Conservation (phyloP, 805 yeast genomes). For the Blastobotrys mokoenaii region DNA sequence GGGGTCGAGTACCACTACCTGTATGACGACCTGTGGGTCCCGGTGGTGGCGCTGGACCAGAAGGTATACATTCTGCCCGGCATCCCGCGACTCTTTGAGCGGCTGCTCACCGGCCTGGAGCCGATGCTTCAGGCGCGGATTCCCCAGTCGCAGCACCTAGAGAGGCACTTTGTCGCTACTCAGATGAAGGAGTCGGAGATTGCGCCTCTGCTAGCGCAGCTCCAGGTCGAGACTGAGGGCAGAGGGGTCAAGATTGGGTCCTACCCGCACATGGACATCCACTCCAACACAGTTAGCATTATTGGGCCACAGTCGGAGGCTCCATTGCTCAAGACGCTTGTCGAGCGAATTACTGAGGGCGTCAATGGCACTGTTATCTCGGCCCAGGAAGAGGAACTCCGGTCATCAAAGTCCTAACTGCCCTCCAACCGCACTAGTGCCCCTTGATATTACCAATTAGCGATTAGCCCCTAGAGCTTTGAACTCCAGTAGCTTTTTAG, state of each 20-base stretch:
- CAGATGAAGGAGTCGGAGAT: conserved; percentile 52
- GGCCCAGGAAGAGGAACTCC: conserved; percentile 43
- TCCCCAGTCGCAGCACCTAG: conserved; percentile 28
- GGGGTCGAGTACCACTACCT: conserved; percentile 31
- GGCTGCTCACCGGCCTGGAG: conserved; percentile 39
- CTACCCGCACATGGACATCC: conserved; percentile 67
- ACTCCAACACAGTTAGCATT: conserved; percentile 63
- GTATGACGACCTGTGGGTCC: conserved; percentile 66
- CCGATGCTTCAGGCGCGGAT: conserved; percentile 33
- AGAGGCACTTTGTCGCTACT: conserved; percentile 56
- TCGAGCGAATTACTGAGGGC: conserved; percentile 36
- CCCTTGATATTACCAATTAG: not conserved
- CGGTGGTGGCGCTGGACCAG: conserved; percentile 59
- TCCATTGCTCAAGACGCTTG: conserved; percentile 37
- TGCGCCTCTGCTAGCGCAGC: conserved; percentile 50
- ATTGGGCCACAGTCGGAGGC: conserved; percentile 45
- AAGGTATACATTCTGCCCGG: conserved; percentile 76
- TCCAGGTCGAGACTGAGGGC: conserved; percentile 36
- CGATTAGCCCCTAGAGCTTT: not conserved
- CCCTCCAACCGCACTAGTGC: not conserved
- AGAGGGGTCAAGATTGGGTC: conserved; percentile 66
- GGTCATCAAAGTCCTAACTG: not conserved
- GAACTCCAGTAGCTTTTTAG: not conserved
- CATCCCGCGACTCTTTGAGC: conserved; percentile 64
- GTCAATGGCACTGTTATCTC: conserved; percentile 52